Evolutionary conservation across 257 asterid genomes (phyloP).

Genomic region (Lycium ferocissimum): DNA sequence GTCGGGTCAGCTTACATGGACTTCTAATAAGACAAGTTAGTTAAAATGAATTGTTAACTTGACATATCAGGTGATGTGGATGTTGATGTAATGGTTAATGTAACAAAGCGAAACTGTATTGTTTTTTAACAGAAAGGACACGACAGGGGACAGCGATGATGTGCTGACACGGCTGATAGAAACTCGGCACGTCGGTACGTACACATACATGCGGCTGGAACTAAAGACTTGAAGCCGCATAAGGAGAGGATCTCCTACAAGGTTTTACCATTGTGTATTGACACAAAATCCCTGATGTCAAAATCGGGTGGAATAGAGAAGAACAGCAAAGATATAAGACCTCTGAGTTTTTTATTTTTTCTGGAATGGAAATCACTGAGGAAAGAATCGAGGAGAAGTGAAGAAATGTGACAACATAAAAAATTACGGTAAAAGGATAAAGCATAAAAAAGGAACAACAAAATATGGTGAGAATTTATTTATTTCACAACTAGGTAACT

Average conservation of each 20-base stretch:
- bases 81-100: neutral
- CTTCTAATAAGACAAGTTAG: neutral
- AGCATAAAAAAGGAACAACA: slow-evolving; percentile 1
- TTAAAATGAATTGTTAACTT: neutral
- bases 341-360: neutral
- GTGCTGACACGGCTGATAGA: slow-evolving; percentile 14
- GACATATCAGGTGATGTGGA: slow-evolving; percentile 19
- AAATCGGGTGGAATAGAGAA: slow-evolving; percentile 15
- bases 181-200: neutral
- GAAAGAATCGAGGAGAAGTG: slow-evolving; percentile 4
- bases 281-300: slow-evolving; percentile 4
- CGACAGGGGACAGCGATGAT: slow-evolving; percentile 11
- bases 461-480: neutral
- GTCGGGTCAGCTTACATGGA: slow-evolving; percentile 26
- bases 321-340: neutral
- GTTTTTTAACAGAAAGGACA: neutral
- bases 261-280: neutral
- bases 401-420: neutral
- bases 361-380: neutral
- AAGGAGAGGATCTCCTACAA: slow-evolving; percentile 15
- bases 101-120: slow-evolving; percentile 1
- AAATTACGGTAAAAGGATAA: neutral
- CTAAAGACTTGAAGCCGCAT: neutral
- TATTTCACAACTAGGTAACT: neutral
- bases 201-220: neutral